Percentiles rank a stretch among this genome's conserved stretches.
Evolutionary conservation across 2,329 filamentous ascomycete species (phyloP).

Genomic region (Balansia obtecta): DNA sequence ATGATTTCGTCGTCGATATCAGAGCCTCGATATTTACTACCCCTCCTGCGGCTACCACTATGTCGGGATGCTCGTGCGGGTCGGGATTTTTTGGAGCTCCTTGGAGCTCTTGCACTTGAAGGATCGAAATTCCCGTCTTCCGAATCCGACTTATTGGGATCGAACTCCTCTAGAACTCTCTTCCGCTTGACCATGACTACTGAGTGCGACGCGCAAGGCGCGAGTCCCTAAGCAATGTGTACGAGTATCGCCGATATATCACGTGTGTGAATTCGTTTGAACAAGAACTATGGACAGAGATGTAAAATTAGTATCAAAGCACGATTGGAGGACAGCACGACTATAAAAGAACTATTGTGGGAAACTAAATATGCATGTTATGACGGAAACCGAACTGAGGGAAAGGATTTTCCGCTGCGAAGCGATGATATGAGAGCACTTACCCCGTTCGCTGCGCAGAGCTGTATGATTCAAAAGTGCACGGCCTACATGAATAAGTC

Average conservation of each 20-base stretch:
- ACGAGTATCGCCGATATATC: no score
- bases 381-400: not conserved
- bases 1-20: slow-evolving; percentile 49
- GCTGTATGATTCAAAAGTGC: not conserved
- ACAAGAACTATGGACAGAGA: no score
- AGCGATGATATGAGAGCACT: not conserved
- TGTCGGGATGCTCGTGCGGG: slow-evolving; percentile 22
- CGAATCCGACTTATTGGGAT: slow-evolving; percentile 54
- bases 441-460: not conserved
- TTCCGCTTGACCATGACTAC: slow-evolving; percentile 39
- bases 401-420: not conserved
- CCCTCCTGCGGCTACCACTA: slow-evolving; percentile 20
- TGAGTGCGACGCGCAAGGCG: no score
- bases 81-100: slow-evolving; percentile 29
- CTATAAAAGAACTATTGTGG: not conserved
- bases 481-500: slow-evolving; percentile 3
- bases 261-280: no score
- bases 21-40: slow-evolving; percentile 40
- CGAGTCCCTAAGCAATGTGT: not conserved
- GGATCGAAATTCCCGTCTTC: slow-evolving; percentile 56
- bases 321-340: not conserved
- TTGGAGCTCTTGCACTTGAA: slow-evolving; percentile 29
- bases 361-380: not conserved
- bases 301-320: no score
- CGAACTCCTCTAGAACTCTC: slow-evolving; percentile 45